Evolutionary conservation across 1,284 basidiomycete genomes (phyloP), one percentile per base, ranked within the genome.

Genomic region (Cryptococcus sp.): DNA sequence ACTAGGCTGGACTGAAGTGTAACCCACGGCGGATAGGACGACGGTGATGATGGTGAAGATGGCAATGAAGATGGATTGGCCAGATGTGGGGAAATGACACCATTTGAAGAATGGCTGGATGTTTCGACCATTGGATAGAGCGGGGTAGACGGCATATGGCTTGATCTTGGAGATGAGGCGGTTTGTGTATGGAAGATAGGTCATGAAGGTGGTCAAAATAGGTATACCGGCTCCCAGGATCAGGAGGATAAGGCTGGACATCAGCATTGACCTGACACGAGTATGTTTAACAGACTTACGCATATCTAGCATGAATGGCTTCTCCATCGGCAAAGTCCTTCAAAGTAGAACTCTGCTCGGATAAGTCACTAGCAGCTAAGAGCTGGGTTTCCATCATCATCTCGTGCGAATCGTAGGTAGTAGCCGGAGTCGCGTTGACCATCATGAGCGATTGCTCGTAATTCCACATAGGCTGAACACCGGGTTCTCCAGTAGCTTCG

Each of bases 21-120:
- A 52, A 39, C 42, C 51, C 24, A 56, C 34, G 4, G 50, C 48
- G 22, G 49, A 37, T 43, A 56, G 45, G 32, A 55, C 23, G 51
- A 56, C 44, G 45, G 47, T 56, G 34, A 54, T 19, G 48, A 52
- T 19, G 40, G 45, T 18, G 4, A 52, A 32, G 44, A 42, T 16
- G 22, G 16, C 22, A 34, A 59, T 47, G 46, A 44, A 59, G 40
- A 49, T 21, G 22, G 45, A 21, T 39, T 52, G 44, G 34, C 50
- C 50, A 19, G 39, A 14, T 10, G 9, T 46, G 16, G 54, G 50
- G 18, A 46, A 7, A 28, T 52, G 46, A 44, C 48, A 47, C 14
- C 25, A 34, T 7, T 43, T 45, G 28, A 18, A 39, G 5, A 45
- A 19, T 7, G 49, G 28, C 11, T 21, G 44, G 32, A 47, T 24